Evolutionary conservation across 768 basidiomycete genomes (phyloP).

Genomic region (Filobasidium floriforme): DNA sequence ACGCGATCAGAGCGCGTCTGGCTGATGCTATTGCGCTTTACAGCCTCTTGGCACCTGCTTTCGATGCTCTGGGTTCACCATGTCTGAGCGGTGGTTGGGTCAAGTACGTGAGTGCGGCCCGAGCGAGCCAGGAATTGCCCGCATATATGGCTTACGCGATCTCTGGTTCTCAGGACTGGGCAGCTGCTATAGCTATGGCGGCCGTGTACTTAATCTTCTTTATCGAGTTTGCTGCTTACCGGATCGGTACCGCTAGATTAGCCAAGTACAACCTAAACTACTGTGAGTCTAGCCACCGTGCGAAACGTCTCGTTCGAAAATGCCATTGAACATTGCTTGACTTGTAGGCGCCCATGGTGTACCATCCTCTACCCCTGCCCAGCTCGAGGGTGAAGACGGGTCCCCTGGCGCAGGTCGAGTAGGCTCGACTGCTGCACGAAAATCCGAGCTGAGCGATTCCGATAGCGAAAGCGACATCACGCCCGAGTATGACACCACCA

Average conservation of each 20-base stretch:
- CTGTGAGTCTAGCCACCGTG: background rate
- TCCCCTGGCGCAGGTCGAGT: no score
- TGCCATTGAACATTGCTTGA: no score
- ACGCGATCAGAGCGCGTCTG: no score
- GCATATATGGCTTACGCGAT: no score
- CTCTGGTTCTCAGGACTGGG: slow-evolving; percentile 8
- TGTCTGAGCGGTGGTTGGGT: slow-evolving; percentile 36
- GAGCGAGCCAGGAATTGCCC: no score
- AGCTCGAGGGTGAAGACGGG: no score
- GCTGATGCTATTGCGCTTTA: slow-evolving; percentile 49
- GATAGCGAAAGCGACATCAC: background rate
- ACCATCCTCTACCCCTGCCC: no score
- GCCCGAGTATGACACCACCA: slow-evolving; percentile 1
- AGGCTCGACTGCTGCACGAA: no score
- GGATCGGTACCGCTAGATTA: slow-evolving; percentile 27
- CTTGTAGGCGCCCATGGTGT: no score
- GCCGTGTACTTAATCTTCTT: slow-evolving; percentile 34
- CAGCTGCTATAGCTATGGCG: slow-evolving; percentile 32
- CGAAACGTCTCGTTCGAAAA: no score
- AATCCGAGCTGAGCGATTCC: background rate
- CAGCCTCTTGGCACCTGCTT: slow-evolving; percentile 47
- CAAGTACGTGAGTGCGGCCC: slow-evolving; percentile 30
- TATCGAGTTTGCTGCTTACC: slow-evolving; percentile 30
- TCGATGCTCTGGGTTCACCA: slow-evolving; percentile 28
- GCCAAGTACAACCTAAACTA: slow-evolving; percentile 18